A percentile compares a stretch with the other conserved stretches of the same genome.
Evolutionary conservation across 2,329 filamentous ascomycete species (phyloP).

Genomic region (Aspergillus fructus): DNA sequence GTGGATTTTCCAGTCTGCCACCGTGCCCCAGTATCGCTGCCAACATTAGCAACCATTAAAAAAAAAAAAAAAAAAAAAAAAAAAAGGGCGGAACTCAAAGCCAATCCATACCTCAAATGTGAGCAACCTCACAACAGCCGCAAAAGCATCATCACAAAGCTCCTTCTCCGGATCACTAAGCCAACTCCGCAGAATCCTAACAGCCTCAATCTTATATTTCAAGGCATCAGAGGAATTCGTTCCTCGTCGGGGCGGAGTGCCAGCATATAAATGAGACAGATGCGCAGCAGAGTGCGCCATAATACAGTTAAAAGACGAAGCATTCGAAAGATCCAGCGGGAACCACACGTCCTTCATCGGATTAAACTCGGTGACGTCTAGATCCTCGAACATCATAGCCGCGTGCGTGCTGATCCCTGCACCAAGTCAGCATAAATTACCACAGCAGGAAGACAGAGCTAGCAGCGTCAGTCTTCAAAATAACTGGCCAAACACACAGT

Average conservation of each 20-base stretch:
- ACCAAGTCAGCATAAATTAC: neutral
- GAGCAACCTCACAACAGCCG: slow-evolving; percentile 32
- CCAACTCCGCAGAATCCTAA: slow-evolving; percentile 36
- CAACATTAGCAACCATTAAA: neutral
- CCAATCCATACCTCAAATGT: slow-evolving; percentile 31
- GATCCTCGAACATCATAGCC: slow-evolving; percentile 33
- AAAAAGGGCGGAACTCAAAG: too few relatives aligned
- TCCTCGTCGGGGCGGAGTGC: slow-evolving; percentile 24
- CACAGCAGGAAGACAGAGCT: too few relatives aligned
- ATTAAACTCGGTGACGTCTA: slow-evolving; percentile 31
- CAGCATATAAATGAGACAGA: slow-evolving; percentile 34
- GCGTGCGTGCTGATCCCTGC: slow-evolving; percentile 33
- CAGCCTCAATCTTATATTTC: slow-evolving; percentile 37
- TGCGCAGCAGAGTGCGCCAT: slow-evolving; percentile 46
- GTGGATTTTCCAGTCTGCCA: slow-evolving; percentile 33
- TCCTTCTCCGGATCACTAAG: slow-evolving; percentile 30
- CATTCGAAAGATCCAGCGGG: slow-evolving; percentile 42
- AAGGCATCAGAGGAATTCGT: slow-evolving; percentile 22
- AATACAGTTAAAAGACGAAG: slow-evolving; percentile 42
- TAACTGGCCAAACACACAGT: slow-evolving; percentile 27
- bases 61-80: too few relatives aligned
- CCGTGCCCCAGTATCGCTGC: slow-evolving; percentile 35
- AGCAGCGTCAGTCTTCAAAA: too few relatives aligned
- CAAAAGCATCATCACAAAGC: slow-evolving; percentile 36
- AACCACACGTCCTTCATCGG: slow-evolving; percentile 44